These are phyloP conservation scores for Rubia balearica DNA, from an alignment of 305 asterid genomes.

Conservation along the genomic window DNA sequence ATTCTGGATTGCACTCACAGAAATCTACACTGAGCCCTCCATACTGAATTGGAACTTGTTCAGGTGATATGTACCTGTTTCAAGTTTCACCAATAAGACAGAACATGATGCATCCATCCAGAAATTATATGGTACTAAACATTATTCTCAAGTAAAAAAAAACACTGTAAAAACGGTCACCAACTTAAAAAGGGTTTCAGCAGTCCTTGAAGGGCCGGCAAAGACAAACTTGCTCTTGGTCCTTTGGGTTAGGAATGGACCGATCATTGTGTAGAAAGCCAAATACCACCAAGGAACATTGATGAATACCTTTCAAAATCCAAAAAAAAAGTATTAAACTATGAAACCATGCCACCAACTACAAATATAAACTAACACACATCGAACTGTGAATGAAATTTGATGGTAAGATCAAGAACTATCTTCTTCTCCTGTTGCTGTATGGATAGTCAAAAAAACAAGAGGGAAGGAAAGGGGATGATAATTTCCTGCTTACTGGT, in stretches of 20 bases:
- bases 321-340: neutral
- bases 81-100: conserved; percentile 7
- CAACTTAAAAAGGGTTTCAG: conserved; percentile 80
- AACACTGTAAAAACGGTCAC: conserved; percentile 17
- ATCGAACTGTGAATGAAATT: neutral
- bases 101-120: neutral
- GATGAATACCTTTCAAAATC: conserved; percentile 55
- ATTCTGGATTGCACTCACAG: conserved; percentile 90
- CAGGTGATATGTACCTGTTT: conserved; percentile 64
- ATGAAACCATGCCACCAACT: neutral
- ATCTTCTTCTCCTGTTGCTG: neutral
- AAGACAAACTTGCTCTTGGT: conserved; percentile 91
- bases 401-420: neutral
- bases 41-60: conserved; percentile 77
- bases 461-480: neutral
- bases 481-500: neutral
- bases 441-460: neutral
- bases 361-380: neutral
- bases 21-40: conserved; percentile 81
- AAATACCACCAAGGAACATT: conserved; percentile 97
- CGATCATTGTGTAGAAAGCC: conserved; percentile 82
- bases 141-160: neutral
- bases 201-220: conserved; percentile 65
- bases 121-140: neutral
- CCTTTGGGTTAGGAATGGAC: conserved; percentile 82